Base-by-base conservation (phyloP, 768 basidiomycete species). In the Suillus fuscotomentosus region DNA sequence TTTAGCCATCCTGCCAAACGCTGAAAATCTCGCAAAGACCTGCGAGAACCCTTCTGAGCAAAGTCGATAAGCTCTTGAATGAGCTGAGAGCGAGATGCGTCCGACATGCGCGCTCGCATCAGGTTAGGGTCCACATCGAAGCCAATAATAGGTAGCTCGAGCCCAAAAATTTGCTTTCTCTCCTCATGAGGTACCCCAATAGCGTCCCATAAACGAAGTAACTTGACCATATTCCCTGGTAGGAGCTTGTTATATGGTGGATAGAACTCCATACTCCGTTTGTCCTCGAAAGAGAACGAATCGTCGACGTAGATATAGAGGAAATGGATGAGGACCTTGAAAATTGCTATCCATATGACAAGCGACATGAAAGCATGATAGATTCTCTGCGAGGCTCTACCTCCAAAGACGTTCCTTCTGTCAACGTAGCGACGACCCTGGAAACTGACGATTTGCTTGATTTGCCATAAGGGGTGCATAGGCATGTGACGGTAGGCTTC, bases 391-490 rank as follows among this genome's bases (percentile, higher is more conserved):
- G 76, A 76, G 0, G 65, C 72, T 0, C 55, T 11, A 0, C 68
- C 66, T 0, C 78, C 75, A 55, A 80, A 79, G 8, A 65, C 60
- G 22, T 72, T 73, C 9, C 56, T 34, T 0, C 67, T 39, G 24
- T 79, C 75, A 0, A 80, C 63, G 60, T 76, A 65, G 0, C 42
- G 41, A 0, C 22, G 3, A 0, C 70, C 71, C 7, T 74, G 68
- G 20, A 81, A 60, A 0, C 59, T 68, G 8, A 77, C 69, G 0
- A 80, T 60, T 43, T 83, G 81, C 17, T 77, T 78, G 1, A 82
- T 63, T 54, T 83, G 79, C 81, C 81, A 82, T 0, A 69, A 47
- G 0, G 75, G 78, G 53, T 81, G 76, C 66, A 81, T 70, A 0
- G 80, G 82, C 10, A 80, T 60, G 0, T 73, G 70, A 0, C 75